Evolutionary conservation across 2,329 filamentous ascomycete species (phyloP).

Genomic region (Magnaporthiopsis poae): DNA sequence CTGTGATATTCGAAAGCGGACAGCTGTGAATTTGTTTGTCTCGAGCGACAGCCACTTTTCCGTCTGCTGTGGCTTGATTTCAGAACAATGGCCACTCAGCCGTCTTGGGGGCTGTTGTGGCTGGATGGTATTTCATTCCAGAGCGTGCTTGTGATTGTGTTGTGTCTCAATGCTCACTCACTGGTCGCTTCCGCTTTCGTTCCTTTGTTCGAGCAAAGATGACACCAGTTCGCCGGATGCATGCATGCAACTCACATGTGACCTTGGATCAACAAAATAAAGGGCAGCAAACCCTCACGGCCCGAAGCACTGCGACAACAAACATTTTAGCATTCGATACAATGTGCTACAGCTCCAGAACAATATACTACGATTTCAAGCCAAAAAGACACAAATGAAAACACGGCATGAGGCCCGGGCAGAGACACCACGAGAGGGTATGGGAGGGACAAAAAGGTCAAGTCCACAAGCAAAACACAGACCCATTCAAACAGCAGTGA

Average conservation of each 20-base stretch:
- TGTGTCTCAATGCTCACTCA: neutral
- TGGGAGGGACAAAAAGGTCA: neutral
- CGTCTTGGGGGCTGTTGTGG: neutral
- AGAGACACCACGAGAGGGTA: neutral
- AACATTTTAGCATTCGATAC: neutral
- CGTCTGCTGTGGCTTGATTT: neutral
- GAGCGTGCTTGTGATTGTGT: neutral
- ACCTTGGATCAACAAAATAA: neutral
- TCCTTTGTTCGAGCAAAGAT: too few species aligned
- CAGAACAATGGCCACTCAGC: neutral
- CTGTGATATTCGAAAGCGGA: neutral
- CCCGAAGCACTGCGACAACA: neutral
- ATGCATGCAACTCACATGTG: neutral
- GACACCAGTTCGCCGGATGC: too few species aligned
- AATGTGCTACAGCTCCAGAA: neutral
- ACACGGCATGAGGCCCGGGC: neutral
- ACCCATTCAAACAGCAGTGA: neutral
- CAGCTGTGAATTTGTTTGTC: neutral
- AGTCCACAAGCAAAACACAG: neutral
- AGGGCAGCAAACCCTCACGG: neutral
- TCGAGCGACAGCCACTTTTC: neutral
- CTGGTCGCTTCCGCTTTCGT: neutral
- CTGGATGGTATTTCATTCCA: neutral
- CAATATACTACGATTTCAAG: neutral
- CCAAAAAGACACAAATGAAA: neutral